phyloP scores from a whole-genome alignment of 2,329 filamentous ascomycete species.

The Cordyceps farinosa region DNA sequence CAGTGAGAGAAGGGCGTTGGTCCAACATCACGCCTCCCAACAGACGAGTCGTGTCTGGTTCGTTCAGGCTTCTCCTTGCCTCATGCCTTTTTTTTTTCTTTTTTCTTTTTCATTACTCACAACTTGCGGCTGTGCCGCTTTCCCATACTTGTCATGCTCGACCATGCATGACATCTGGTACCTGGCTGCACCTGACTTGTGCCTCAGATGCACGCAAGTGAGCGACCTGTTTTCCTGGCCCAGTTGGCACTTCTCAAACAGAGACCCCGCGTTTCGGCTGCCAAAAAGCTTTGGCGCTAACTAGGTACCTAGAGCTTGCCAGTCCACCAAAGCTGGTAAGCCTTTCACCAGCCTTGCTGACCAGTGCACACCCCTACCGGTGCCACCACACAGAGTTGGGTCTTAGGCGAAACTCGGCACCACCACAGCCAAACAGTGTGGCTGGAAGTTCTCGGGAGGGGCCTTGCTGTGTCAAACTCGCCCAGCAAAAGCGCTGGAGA shows the following conservation, averaged over 20 bases:
- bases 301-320: neutral
- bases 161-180: neutral
- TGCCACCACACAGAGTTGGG: neutral
- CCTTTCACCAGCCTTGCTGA: neutral
- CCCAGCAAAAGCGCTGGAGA: neutral
- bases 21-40: neutral
- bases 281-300: neutral
- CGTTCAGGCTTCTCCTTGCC: neutral
- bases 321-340: neutral
- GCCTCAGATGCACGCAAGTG: neutral
- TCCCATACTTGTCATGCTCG: neutral
- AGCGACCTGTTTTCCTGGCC: neutral
- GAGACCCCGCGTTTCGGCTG: slow-evolving; percentile 7
- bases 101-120: neutral
- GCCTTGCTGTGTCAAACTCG: slow-evolving; percentile 4
- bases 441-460: neutral
- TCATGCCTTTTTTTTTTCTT: neutral
- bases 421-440: neutral
- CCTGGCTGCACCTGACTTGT: neutral
- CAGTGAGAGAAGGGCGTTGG: neutral
- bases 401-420: neutral
- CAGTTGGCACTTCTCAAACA: neutral
- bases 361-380: too few relatives aligned
- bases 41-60: neutral
- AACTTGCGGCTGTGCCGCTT: neutral